Percentiles rank a stretch among this genome's conserved stretches.
Conservation (phyloP, 2,329 filamentous ascomycete species). For the Alternaria novae-zelandiae region DNA sequence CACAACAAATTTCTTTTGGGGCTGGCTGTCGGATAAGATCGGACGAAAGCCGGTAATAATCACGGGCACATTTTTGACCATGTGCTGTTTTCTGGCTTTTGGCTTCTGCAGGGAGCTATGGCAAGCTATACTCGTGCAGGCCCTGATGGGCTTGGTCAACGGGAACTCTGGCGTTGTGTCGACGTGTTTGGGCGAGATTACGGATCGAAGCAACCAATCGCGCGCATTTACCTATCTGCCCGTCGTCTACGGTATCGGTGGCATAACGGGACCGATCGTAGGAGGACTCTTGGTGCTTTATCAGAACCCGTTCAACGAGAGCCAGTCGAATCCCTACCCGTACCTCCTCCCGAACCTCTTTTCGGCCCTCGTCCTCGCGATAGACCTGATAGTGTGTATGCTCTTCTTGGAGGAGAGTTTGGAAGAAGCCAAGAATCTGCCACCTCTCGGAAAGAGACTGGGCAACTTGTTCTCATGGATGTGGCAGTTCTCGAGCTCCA, state of each 20-base stretch:
- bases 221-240: conserved; percentile 92
- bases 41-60: conserved; percentile 84
- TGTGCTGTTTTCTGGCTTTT: conserved; percentile 81
- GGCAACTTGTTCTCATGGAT: conserved; percentile 69
- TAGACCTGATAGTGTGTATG: conserved; percentile 76
- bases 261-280: conserved; percentile 90
- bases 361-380: conserved; percentile 71
- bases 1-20: conserved; percentile 90
- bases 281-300: conserved; percentile 81
- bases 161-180: conserved; percentile 95
- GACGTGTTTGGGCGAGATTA: conserved; percentile 92
- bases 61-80: conserved; percentile 81
- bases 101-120: conserved; percentile 83
- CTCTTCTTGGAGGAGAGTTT: conserved; percentile 88
- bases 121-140: conserved; percentile 86
- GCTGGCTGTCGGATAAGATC: conserved; percentile 78
- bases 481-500: conserved; percentile 71
- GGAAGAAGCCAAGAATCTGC: conserved; percentile 68
- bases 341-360: conserved; percentile 86
- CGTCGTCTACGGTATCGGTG: conserved; percentile 93
- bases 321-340: conserved; percentile 68
- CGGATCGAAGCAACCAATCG: conserved; percentile 93
- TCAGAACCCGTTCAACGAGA: conserved; percentile 61
- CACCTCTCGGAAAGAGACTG: conserved; percentile 65
- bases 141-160: conserved; percentile 90